phyloP scores from a whole-genome alignment of 345 rosid species.

The Theobroma cacao region DNA sequence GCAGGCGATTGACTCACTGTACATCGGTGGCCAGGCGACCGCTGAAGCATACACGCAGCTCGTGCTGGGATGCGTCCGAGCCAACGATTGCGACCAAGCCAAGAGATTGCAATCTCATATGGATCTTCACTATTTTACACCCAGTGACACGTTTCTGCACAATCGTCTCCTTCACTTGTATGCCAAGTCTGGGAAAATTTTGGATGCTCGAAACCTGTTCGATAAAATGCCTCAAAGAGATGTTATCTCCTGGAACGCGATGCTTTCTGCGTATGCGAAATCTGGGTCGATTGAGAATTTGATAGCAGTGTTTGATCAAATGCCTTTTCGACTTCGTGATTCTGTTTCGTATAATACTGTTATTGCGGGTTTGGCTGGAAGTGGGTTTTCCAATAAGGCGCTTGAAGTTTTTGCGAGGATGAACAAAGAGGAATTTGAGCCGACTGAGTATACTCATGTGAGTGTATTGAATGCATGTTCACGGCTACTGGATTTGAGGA shows the following conservation, averaged over 20 bases:
- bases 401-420: slow-evolving; percentile 36
- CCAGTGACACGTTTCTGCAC: slow-evolving; percentile 39
- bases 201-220: slow-evolving; percentile 43
- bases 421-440: slow-evolving; percentile 35
- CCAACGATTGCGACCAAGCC: slow-evolving; percentile 46
- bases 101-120: slow-evolving; percentile 47
- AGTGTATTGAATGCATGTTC: slow-evolving; percentile 53
- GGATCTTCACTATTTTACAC: slow-evolving; percentile 41
- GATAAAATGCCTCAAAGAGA: slow-evolving; percentile 51
- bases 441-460: slow-evolving; percentile 48
- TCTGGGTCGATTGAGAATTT: slow-evolving; percentile 37
- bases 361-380: slow-evolving; percentile 40
- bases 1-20: slow-evolving; percentile 43
- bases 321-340: slow-evolving; percentile 51
- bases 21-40: slow-evolving; percentile 25
- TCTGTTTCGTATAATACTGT: slow-evolving; percentile 51
- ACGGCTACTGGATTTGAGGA: slow-evolving; percentile 42
- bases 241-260: slow-evolving; percentile 55
- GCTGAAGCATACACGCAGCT: slow-evolving; percentile 45
- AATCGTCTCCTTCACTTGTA: slow-evolving; percentile 55
- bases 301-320: slow-evolving; percentile 33
- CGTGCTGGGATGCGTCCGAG: slow-evolving; percentile 42
- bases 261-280: slow-evolving; percentile 47
- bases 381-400: slow-evolving; percentile 35
- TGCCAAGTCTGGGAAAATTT: slow-evolving; percentile 32